These are phyloP conservation scores for Fomitopsis pulvina DNA, from an alignment of 768 basidiomycete species.

Conservation along the genomic window DNA sequence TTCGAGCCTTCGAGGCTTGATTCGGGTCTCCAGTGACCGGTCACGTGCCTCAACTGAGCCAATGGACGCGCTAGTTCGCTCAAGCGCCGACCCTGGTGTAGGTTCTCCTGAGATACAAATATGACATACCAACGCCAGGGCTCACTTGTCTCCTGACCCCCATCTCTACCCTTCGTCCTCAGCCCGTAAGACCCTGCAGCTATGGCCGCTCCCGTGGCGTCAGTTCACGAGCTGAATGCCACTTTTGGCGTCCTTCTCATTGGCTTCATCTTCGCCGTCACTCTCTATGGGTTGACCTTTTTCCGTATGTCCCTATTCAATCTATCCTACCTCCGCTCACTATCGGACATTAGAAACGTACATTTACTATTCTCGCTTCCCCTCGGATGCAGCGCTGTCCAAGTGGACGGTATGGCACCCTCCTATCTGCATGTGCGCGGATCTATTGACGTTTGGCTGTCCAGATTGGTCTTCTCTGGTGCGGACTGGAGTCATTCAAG, in stretches of 20 bases:
- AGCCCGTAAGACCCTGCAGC: background rate
- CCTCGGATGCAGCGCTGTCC: slow-evolving; percentile 8
- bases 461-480: slow-evolving; percentile 21
- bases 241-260: slow-evolving; percentile 21
- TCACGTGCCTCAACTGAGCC: background rate
- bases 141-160: background rate
- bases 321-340: background rate
- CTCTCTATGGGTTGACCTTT: slow-evolving; percentile 20
- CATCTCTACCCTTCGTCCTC: background rate
- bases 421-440: background rate
- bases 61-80: background rate
- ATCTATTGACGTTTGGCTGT: background rate
- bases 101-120: background rate
- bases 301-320: slow-evolving; percentile 16
- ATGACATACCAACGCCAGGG: too few relatives aligned
- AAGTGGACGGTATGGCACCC: slow-evolving; percentile 12
- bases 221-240: slow-evolving; percentile 10
- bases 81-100: too few relatives aligned
- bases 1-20: background rate
- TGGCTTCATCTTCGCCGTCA: slow-evolving; percentile 21
- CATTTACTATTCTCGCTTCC: slow-evolving; percentile 20
- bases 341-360: slow-evolving; percentile 15
- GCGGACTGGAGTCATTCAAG: background rate
- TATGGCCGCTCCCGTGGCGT: background rate
- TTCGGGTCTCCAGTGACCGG: too few relatives aligned